phyloP scores from a whole-genome alignment of 805 yeast species.

The Pichia pseudocactophila region DNA sequence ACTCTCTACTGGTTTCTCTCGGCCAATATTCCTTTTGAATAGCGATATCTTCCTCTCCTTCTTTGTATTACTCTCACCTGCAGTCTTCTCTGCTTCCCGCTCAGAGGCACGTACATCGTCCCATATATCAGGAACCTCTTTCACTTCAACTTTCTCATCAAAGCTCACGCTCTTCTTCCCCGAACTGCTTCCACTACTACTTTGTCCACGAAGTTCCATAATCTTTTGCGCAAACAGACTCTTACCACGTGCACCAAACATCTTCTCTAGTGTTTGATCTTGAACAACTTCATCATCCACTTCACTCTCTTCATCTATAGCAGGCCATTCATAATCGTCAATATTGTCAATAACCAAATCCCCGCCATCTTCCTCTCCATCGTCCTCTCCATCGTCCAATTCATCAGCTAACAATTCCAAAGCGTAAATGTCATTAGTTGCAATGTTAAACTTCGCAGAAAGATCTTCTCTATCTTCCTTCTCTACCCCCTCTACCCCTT shows the following conservation, averaged over 20 bases:
- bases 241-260: slow-evolving; percentile 26
- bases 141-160: slow-evolving; percentile 43
- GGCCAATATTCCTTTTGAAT: no score
- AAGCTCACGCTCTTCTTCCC: slow-evolving; percentile 45
- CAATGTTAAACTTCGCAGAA: slow-evolving; percentile 22
- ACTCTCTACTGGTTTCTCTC: no score
- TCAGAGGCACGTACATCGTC: slow-evolving; percentile 30
- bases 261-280: slow-evolving; percentile 6
- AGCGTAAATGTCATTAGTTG: slow-evolving; percentile 40
- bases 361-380: slow-evolving; percentile 8
- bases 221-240: slow-evolving; percentile 36
- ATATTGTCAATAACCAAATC: slow-evolving; percentile 7
- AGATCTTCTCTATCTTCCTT: neutral
- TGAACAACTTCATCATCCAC: slow-evolving; percentile 12
- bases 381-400: slow-evolving; percentile 20
- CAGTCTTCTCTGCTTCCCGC: no score
- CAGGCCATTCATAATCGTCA: slow-evolving; percentile 14
- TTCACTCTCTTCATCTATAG: slow-evolving; percentile 21
- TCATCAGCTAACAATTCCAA: slow-evolving; percentile 48
- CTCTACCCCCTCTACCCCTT: neutral
- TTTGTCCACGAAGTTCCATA: slow-evolving; percentile 9
- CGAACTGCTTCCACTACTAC: neutral
- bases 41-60: no score
- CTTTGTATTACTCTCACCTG: no score
- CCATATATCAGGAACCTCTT: slow-evolving; percentile 51